A percentile compares a stretch with the other conserved stretches of the same genome.
These are phyloP conservation scores for Pythium phragmitis DNA, from an alignment of 352 stramenopile genomes.

Conservation along the genomic window DNA sequence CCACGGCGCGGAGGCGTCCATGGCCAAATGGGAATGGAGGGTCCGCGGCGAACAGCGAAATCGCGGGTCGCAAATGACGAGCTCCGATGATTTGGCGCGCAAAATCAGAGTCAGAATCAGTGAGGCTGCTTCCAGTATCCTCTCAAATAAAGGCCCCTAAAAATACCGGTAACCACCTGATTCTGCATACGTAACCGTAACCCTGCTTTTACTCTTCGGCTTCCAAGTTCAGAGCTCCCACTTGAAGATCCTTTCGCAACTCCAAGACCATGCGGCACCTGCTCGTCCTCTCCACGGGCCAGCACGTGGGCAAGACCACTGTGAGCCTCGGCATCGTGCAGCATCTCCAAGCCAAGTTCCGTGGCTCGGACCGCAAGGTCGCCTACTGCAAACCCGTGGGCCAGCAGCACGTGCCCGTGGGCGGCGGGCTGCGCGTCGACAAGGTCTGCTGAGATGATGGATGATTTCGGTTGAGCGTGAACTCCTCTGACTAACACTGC, in stretches of 20 bases:
- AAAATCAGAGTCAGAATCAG: conserved; percentile 14
- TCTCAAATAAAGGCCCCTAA: conserved; percentile 8
- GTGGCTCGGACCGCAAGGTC: conserved; percentile 52
- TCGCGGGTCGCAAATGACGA: not conserved
- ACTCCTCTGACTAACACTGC: not conserved
- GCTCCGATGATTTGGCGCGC: conserved; percentile 4
- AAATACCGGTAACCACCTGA: conserved; percentile 8
- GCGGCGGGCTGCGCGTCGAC: conserved; percentile 82
- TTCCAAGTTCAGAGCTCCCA: conserved; percentile 14
- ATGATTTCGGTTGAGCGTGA: not conserved
- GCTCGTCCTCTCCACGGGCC: conserved; percentile 88
- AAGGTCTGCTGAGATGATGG: conserved; percentile 40
- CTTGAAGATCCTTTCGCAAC: not conserved
- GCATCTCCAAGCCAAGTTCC: conserved; percentile 91
- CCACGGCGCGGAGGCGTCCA: not conserved
- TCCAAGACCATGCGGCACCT: conserved; percentile 50
- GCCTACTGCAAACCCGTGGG: conserved; percentile 97
- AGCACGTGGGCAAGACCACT: conserved; percentile 98
- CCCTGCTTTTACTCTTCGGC: not conserved
- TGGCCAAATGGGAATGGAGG: not conserved
- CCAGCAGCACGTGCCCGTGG: conserved; percentile 90
- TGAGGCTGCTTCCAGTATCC: not conserved
- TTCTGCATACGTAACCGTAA: conserved; percentile 18
- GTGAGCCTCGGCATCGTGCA: conserved; percentile 94
- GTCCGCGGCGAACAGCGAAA: not conserved